Evolutionary conservation across 2,329 filamentous ascomycete species (phyloP).

Genomic region (Trichoderma semiorbis): DNA sequence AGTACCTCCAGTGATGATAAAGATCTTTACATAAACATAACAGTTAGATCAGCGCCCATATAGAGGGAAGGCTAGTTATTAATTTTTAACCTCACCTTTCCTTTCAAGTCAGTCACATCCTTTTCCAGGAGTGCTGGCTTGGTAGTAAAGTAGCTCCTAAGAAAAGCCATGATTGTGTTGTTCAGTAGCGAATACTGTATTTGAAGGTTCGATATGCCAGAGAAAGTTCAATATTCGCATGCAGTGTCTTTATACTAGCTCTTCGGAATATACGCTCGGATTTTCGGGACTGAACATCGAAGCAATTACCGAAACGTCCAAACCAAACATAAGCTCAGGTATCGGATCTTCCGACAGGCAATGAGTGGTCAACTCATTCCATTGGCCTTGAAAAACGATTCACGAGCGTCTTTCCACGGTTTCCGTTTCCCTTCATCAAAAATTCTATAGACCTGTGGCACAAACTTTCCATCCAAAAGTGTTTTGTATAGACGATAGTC

Average conservation of each 20-base stretch:
- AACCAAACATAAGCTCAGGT: not conserved
- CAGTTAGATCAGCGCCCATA: not conserved
- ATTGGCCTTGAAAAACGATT: not conserved
- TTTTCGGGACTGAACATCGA: not conserved
- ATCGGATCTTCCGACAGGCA: not conserved
- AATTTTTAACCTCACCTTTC: not conserved
- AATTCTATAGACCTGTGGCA: constrained; percentile 23
- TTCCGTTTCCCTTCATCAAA: constrained; percentile 23
- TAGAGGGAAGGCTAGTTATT: not conserved
- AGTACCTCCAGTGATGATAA: not conserved
- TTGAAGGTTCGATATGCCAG: not conserved
- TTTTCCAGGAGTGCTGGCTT: not conserved
- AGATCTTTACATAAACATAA: not conserved
- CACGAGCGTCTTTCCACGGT: constrained; percentile 20
- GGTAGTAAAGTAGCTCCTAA: not conserved
- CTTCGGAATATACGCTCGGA: not conserved
- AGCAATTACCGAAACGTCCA: not conserved
- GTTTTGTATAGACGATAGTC: constrained; percentile 36
- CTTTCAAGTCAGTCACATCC: not conserved
- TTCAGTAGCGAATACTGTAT: not conserved
- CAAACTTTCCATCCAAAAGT: constrained; percentile 26
- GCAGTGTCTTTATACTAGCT: not conserved
- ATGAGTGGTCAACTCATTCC: not conserved
- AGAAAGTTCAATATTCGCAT: not conserved
- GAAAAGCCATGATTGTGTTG: not conserved